Conservation (phyloP, 2,329 filamentous ascomycete species). For the Colletotrichum kahawae region DNA sequence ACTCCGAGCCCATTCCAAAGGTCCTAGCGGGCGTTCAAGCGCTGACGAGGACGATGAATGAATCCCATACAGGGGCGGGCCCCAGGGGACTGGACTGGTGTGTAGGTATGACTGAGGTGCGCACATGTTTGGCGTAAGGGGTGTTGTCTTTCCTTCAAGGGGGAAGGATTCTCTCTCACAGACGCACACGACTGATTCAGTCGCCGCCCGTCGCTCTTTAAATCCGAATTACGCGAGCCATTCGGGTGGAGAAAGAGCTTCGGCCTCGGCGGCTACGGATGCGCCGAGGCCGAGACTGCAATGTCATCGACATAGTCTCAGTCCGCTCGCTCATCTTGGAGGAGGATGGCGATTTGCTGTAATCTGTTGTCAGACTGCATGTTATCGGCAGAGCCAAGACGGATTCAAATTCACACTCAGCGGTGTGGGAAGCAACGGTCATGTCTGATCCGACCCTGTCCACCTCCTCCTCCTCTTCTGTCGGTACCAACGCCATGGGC, state of each 20-base stretch:
- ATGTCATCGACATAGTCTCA: background rate
- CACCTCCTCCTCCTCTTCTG: background rate
- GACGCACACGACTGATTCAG: background rate
- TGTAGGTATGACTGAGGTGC: background rate
- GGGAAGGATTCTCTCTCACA: background rate
- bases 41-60: background rate
- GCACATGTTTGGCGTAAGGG: background rate
- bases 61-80: background rate
- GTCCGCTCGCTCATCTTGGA: background rate
- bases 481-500: background rate
- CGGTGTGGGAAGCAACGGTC: background rate
- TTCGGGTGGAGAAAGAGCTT: background rate
- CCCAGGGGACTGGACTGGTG: background rate
- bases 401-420: background rate
- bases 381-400: background rate
- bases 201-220: background rate
- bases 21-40: background rate
- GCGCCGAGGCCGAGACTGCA: conserved; percentile 1
- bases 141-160: background rate
- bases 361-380: background rate
- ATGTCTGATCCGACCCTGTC: background rate
- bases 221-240: background rate
- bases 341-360: background rate
- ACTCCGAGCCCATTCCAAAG: background rate
- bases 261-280: background rate